Conservation (phyloP, 2,329 filamentous ascomycete genomes). For the Corinectria fuckeliana region DNA sequence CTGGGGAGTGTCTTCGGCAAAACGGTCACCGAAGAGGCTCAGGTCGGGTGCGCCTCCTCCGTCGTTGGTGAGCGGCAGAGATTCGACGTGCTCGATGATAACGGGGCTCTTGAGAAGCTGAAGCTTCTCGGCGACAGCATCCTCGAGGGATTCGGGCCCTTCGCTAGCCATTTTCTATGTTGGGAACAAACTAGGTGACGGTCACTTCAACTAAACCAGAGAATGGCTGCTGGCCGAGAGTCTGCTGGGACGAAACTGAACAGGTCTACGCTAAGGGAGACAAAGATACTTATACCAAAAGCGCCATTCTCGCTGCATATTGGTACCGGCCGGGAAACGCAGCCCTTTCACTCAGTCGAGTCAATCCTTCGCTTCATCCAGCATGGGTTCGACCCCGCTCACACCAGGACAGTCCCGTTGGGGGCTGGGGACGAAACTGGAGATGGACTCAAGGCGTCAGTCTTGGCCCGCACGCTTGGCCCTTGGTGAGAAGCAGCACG, state of each 20-base stretch:
- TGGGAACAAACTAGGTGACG: not conserved
- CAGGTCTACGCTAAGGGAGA: not conserved
- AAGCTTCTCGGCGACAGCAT: constrained; percentile 34
- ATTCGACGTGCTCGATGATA: constrained; percentile 21
- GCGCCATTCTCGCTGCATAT: not conserved
- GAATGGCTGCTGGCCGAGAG: not conserved
- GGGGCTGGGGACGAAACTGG: constrained; percentile 1
- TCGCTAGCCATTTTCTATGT: constrained; percentile 26
- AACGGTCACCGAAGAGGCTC: constrained; percentile 35
- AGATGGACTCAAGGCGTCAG: not conserved
- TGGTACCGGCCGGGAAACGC: not conserved
- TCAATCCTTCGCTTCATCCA: not conserved
- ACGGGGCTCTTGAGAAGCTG: constrained; percentile 43
- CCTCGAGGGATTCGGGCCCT: constrained; percentile 4
- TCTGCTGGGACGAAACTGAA: not conserved
- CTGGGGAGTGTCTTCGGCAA: constrained; percentile 30
- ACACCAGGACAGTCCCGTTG: not conserved
- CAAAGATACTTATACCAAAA: constrained; percentile 10
- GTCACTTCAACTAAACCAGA: not conserved
- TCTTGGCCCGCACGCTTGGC: not conserved
- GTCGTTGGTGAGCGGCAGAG: constrained; percentile 9
- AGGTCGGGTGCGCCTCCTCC: constrained; percentile 24
- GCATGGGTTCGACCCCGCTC: constrained; percentile 7
- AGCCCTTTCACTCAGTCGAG: not conserved
- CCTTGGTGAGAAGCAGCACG: constrained; percentile 1